Evolutionary conservation across 371 early-diverging fungal species (phyloP).

Genomic region (Mucor irregularis): DNA sequence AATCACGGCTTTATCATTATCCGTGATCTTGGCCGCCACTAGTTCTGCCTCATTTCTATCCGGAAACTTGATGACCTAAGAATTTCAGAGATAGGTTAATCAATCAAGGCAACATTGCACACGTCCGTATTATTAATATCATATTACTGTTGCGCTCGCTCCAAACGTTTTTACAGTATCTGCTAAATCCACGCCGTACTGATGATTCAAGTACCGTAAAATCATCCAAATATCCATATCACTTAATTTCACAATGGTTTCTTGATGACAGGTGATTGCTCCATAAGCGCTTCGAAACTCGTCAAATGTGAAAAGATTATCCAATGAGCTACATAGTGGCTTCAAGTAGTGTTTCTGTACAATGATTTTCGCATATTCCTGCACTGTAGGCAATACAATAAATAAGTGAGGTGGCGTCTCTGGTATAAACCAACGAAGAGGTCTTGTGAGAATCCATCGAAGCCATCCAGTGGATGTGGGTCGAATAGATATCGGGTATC

Average conservation of each 20-base stretch:
- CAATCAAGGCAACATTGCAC: background rate
- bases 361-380: slow-evolving; percentile 23
- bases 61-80: slow-evolving; percentile 36
- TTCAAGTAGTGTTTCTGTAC: slow-evolving; percentile 7
- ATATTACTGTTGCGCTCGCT: slow-evolving; percentile 2
- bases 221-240: slow-evolving; percentile 37
- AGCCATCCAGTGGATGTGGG: slow-evolving; percentile 6
- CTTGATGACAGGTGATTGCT: slow-evolving; percentile 1
- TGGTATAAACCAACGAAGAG: slow-evolving; percentile 7
- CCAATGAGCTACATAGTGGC: slow-evolving; percentile 18
- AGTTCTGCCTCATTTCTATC: slow-evolving; percentile 1
- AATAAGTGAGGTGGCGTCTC: slow-evolving; percentile 5
- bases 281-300: slow-evolving; percentile 35
- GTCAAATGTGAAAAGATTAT: slow-evolving; percentile 29
- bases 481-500: background rate
- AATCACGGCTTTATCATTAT: slow-evolving; percentile 51
- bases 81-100: no score
- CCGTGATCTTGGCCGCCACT: slow-evolving; percentile 27
- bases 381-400: slow-evolving; percentile 36
- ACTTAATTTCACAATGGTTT: slow-evolving; percentile 9
- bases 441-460: slow-evolving; percentile 2
- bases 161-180: slow-evolving; percentile 32
- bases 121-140: background rate
- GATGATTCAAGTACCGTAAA: slow-evolving; percentile 28
- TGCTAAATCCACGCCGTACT: slow-evolving; percentile 29